Percentiles rank a stretch among this genome's conserved stretches.
These are phyloP conservation scores for Eucalyptus victrix DNA, from an alignment of 345 rosid species.

Conservation along the genomic window DNA sequence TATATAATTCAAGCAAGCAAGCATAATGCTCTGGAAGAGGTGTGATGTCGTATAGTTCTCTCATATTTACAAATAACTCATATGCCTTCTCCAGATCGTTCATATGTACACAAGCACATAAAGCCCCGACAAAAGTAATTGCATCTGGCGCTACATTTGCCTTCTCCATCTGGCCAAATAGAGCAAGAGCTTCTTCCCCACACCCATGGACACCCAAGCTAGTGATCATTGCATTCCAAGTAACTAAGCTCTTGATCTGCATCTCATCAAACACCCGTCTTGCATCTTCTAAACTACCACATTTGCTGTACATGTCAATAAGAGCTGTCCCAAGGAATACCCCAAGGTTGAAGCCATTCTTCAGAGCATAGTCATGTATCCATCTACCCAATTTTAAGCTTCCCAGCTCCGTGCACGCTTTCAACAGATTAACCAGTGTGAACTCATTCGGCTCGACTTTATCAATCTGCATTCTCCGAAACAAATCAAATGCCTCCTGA, in stretches of 20 bases:
- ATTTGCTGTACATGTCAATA: conserved; percentile 49
- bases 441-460: conserved; percentile 52
- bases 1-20: conserved; percentile 55
- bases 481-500: conserved; percentile 49
- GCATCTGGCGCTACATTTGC: conserved; percentile 37
- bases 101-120: conserved; percentile 49
- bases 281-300: conserved; percentile 48
- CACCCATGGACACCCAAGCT: conserved; percentile 76
- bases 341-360: conserved; percentile 34
- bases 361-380: conserved; percentile 51
- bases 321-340: conserved; percentile 66
- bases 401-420: conserved; percentile 39
- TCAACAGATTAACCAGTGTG: conserved; percentile 47
- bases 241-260: conserved; percentile 42
- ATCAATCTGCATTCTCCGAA: conserved; percentile 39
- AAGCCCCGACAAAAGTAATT: conserved; percentile 67
- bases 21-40: conserved; percentile 47
- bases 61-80: conserved; percentile 35
- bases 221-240: conserved; percentile 78
- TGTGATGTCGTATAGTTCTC: conserved; percentile 19
- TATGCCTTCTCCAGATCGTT: conserved; percentile 32
- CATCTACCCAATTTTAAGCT: conserved; percentile 49
- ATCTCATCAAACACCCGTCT: conserved; percentile 40
- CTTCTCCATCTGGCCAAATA: conserved; percentile 48
- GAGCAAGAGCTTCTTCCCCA: conserved; percentile 47